A percentile compares a stretch with the other conserved stretches of the same genome.
phyloP scores from a whole-genome alignment of 768 basidiomycete species.

The Paxillus ammoniavirescens region DNA sequence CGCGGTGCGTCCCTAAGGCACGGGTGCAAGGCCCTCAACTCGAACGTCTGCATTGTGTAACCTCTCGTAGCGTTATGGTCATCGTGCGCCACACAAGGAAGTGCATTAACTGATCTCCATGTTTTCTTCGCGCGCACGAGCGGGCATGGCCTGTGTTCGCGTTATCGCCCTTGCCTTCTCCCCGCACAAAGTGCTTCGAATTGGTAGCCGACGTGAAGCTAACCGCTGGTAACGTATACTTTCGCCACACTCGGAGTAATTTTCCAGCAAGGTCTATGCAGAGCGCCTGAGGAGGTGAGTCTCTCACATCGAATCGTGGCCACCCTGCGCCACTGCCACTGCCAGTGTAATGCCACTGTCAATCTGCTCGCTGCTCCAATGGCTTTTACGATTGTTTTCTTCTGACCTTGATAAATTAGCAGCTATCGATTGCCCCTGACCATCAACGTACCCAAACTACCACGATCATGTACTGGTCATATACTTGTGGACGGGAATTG shows the following conservation, averaged over 20 bases:
- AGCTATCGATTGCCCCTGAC: too few species aligned
- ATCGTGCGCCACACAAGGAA: background rate
- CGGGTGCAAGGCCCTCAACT: too few species aligned
- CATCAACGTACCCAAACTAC: too few species aligned
- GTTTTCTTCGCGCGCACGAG: background rate
- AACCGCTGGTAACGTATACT: background rate
- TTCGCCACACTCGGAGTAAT: background rate
- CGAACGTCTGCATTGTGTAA: background rate
- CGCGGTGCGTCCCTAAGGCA: too few species aligned
- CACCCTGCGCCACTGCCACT: too few species aligned
- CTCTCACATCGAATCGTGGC: too few species aligned
- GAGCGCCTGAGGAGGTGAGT: too few species aligned
- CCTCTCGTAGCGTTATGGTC: background rate
- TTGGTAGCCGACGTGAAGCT: background rate
- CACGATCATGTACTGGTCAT: too few species aligned
- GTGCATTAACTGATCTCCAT: background rate
- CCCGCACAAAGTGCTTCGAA: background rate
- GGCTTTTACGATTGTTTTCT: too few species aligned
- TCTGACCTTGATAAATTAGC: too few species aligned
- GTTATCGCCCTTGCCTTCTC: background rate
- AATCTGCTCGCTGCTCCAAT: too few species aligned
- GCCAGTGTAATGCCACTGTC: too few species aligned
- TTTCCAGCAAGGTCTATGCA: background rate
- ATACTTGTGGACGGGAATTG: background rate
- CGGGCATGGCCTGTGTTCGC: background rate